Evolutionary conservation across 2,329 filamentous ascomycete species (phyloP).

Genomic region (Alternaria arbusti): DNA sequence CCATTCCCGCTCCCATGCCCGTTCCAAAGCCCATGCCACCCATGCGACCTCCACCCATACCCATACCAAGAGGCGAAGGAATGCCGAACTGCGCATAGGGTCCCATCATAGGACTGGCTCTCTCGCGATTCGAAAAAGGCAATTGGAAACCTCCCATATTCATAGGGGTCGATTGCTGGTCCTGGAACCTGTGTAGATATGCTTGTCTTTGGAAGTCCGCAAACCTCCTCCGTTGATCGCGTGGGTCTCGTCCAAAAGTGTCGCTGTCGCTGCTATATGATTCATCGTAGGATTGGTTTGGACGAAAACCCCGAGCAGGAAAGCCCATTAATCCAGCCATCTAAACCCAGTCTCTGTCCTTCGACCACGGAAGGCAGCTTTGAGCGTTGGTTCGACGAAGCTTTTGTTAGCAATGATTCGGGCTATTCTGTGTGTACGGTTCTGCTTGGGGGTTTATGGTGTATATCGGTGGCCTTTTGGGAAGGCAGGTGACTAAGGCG

Average conservation of each 20-base stretch:
- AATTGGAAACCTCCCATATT: background rate
- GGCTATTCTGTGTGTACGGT: background rate
- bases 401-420: background rate
- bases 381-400: background rate
- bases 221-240: background rate
- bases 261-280: background rate
- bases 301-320: background rate
- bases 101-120: conserved; percentile 5
- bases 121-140: background rate
- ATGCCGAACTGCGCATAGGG: background rate
- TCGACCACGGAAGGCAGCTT: background rate
- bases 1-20: conserved; percentile 1
- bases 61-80: background rate
- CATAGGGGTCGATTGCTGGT: background rate
- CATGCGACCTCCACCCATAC: background rate
- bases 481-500: background rate
- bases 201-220: conserved; percentile 1
- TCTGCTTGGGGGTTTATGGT: background rate
- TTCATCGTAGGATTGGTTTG: background rate
- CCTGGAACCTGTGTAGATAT: background rate
- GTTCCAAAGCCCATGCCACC: background rate
- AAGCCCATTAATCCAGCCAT: background rate
- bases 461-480: background rate
- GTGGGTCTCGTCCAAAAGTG: background rate
- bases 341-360: background rate